Evolutionary conservation across 768 basidiomycete species (phyloP), one percentile per base, ranked within the genome.

Genomic region (Saitozyma podzolica): DNA sequence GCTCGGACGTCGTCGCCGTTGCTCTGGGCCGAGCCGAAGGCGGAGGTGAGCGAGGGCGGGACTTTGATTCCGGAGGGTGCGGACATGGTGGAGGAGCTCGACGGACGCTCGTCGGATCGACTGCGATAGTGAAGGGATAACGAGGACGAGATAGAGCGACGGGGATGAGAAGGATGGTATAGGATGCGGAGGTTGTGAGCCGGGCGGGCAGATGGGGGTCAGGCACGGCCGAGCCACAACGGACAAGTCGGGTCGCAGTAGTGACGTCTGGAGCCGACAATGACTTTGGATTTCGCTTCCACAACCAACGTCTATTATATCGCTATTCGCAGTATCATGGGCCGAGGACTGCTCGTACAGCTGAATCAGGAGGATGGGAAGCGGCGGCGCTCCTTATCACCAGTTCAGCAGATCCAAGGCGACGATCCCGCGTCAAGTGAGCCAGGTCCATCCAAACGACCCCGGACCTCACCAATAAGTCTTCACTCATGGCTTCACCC

Each of bases 11-110:
- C 66, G 8, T 67, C 54, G 3, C 62, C 61, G 19, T 61, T 55
- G 48, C 42, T 63, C 37, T 56, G 53, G 9, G 75, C 75, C 9
- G 56, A 40, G 6, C 68, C 60, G 64, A 76, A 79, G 0, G 76
- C 69, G 9, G 67, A 55, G 9, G 69, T 62, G 41, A 79, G 65
- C 17, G 62, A 54, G 16, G 63, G 56, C 2, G 78, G 69, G 16
- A 79, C 75, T 47, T 74, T 72, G 67, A 79, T 70, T 43, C 78
- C 78, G n/a, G 78, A 79, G 19, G 72, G 73, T 56, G 76, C 75
- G 39, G 78, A 79, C 78, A 79, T 79, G 56, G 42, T 66, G 60
- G 6, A 17, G 52, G 41, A 20, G 42, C 39, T 50, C 17, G 17
- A 43, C 16, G 41, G 51, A 53, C 53, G 43, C 45, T 39, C 37